A percentile compares a stretch with the other conserved stretches of the same genome.
These are phyloP conservation scores for Mucor racemosus DNA, from an alignment of 371 early-diverging fungal species.

Conservation along the genomic window DNA sequence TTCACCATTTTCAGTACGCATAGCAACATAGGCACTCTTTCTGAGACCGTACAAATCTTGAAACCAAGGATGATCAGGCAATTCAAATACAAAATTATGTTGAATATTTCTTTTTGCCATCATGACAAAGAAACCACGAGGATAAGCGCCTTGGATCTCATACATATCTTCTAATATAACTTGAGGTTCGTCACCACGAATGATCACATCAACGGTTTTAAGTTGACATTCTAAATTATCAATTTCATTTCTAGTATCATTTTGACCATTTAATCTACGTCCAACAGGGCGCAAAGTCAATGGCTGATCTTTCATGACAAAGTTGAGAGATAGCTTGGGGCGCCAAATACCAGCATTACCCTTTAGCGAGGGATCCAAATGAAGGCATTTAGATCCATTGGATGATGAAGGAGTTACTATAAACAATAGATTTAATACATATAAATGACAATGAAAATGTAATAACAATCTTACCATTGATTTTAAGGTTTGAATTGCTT, in stretches of 20 bases:
- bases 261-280: constrained; percentile 2
- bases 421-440: not conserved
- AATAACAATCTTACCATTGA: constrained; percentile 9
- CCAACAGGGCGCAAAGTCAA: constrained; percentile 7
- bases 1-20: constrained; percentile 54
- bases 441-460: not conserved
- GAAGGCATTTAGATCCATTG: not conserved
- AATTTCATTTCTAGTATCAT: not conserved
- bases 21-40: constrained; percentile 61
- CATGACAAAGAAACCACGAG: constrained; percentile 67
- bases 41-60: constrained; percentile 53
- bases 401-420: not conserved
- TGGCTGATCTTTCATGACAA: constrained; percentile 32
- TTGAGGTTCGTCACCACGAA: constrained; percentile 45
- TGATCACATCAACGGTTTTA: constrained; percentile 31
- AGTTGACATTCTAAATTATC: constrained; percentile 26
- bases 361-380: constrained; percentile 3
- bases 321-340: constrained; percentile 31
- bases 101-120: constrained; percentile 58
- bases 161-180: constrained; percentile 61
- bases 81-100: constrained; percentile 68
- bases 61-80: constrained; percentile 63
- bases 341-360: constrained; percentile 23
- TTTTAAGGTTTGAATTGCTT: not conserved
- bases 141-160: constrained; percentile 59